Evolutionary conservation across 176 grass and related monocot species (phyloP).

Genomic region (Zoysia japonica): DNA sequence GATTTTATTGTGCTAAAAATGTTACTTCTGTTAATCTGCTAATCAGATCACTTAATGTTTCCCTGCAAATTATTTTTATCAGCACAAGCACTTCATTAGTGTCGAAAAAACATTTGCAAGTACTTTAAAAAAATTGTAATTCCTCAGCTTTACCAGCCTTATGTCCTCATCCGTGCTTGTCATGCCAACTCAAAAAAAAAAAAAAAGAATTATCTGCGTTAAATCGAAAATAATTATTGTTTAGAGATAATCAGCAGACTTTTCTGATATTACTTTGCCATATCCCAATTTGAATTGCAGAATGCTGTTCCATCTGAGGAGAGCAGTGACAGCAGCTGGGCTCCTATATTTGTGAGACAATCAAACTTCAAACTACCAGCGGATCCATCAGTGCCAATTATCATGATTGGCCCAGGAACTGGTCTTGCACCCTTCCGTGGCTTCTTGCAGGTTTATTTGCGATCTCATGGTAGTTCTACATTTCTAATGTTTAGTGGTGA

Average conservation of each 20-base stretch:
- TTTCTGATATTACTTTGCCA: constrained; percentile 31
- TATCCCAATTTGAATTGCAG: constrained; percentile 43
- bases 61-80: no score
- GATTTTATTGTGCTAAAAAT: no score
- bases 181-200: not conserved
- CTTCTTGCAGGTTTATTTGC: constrained; percentile 74
- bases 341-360: constrained; percentile 84
- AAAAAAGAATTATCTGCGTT: not conserved
- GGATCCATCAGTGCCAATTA: constrained; percentile 66
- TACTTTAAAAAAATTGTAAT: no score
- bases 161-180: not conserved
- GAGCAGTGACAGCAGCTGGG: constrained; percentile 65
- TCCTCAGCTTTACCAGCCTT: no score
- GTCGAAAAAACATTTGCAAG: no score
- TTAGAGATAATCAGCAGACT: not conserved
- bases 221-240: not conserved
- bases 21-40: not conserved
- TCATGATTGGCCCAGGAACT: constrained; percentile 91
- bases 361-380: constrained; percentile 89
- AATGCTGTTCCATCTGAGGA: constrained; percentile 64
- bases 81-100: no score
- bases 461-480: not conserved
- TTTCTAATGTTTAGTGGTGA: not conserved
- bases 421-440: constrained; percentile 92
- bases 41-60: constrained; percentile 1